phyloP scores from a whole-genome alignment of 129 eudicot species.

The Arctium lappa region DNA sequence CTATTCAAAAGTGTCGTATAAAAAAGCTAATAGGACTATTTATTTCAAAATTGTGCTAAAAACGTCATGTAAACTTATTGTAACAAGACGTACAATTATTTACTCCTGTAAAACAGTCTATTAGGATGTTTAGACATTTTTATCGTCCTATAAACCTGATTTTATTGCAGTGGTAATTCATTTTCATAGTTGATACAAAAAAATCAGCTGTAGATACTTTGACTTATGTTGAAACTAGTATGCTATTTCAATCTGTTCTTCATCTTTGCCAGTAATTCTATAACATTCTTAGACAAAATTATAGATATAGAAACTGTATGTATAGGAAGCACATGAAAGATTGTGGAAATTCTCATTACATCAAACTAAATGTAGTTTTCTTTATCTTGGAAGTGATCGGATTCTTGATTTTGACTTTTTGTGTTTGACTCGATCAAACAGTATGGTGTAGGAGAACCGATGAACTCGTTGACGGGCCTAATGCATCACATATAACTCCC shows the following conservation, averaged over 20 bases:
- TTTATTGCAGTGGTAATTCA: not conserved
- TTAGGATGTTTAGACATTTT: not conserved
- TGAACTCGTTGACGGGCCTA: slow-evolving; percentile 98
- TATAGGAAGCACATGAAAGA: too few species aligned
- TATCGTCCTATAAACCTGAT: not conserved
- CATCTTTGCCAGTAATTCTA: not conserved
- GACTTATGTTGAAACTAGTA: not conserved
- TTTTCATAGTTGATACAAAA: not conserved
- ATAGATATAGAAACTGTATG: not conserved
- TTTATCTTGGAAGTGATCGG: not conserved
- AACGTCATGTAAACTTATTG: not conserved
- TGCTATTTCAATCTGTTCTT: slow-evolving; percentile 6
- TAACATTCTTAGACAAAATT: not conserved
- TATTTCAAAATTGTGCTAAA: too few species aligned
- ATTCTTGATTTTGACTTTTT: slow-evolving; percentile 16
- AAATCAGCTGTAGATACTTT: not conserved
- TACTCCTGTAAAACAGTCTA: not conserved
- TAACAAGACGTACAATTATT: too few species aligned
- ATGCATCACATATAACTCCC: slow-evolving; percentile 97
- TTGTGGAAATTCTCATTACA: not conserved
- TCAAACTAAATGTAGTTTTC: not conserved
- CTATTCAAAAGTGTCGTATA: too few species aligned
- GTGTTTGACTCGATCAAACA: slow-evolving; percentile 26
- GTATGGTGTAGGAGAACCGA: slow-evolving; percentile 99
- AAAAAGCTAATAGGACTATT: too few species aligned